phyloP scores from a whole-genome alignment of 345 rosid genomes.

The Eucalyptus decipiens region DNA sequence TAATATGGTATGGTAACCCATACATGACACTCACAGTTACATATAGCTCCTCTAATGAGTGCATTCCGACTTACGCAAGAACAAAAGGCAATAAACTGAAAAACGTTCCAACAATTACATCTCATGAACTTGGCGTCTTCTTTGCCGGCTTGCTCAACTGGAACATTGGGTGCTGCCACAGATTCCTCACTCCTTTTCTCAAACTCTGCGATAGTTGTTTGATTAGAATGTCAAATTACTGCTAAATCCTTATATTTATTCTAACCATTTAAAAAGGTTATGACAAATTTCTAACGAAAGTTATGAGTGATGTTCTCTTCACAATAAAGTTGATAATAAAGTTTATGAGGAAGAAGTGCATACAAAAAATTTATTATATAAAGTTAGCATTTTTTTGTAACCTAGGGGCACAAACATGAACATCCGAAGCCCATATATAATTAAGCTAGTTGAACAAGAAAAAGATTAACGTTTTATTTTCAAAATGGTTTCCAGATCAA shows the following conservation, averaged over 20 bases:
- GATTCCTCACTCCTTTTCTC: conserved; percentile 44
- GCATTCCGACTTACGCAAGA: no score
- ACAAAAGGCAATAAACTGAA: no score
- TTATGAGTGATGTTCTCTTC: no score
- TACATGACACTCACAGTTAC: no score
- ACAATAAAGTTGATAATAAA: no score
- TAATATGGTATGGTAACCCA: no score
- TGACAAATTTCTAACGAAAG: background rate
- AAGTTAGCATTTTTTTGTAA: no score
- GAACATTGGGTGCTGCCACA: conserved; percentile 58
- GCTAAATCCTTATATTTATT: background rate
- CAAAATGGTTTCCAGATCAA: accelerated
- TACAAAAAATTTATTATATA: no score
- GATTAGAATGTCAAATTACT: background rate
- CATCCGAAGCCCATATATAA: background rate
- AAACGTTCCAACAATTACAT: conserved; percentile 8
- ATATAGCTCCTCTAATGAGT: no score
- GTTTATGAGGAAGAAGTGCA: background rate
- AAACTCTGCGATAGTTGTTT: conserved; percentile 7
- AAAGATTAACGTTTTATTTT: accelerated
- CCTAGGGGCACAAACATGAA: background rate
- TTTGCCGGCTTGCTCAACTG: conserved; percentile 40
- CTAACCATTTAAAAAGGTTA: background rate
- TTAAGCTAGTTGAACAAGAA: background rate
- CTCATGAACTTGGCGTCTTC: conserved; percentile 30